Base-by-base conservation (phyloP, 176 grass and related monocot genomes). In the Ampelocalamus luodianensis region DNA sequence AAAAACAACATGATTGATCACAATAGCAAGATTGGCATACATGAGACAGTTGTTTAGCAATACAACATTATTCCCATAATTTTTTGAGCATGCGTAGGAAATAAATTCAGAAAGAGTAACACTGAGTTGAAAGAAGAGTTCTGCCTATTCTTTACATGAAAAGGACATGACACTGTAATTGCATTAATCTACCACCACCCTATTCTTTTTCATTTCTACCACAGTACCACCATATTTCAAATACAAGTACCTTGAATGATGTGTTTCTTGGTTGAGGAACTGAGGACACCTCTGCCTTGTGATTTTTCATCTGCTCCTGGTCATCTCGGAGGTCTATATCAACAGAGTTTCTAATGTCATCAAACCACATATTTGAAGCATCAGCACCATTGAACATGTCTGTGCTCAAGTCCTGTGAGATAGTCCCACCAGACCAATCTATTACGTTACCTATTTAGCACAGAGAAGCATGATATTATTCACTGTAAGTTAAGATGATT, bases 161-260 rank as follows among this genome's bases (percentile, higher is more conserved):
- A 67, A 17, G 10, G 23, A 24, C 13, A 22, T 12, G 15, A 43
- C 44, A 15, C n/a, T 79, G 45, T 73, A 66, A 72, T 45, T 69
- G 16, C 48, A 77, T 78, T 34, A 69, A 68, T 68, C 62, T 46
- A 56, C 22, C 16, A 54, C 49, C 23, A 65, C 5, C 7, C n/a
- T 12, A 15, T 61, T 89, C 5, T 29, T 43, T 63, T 79, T 14
- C 23, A 68, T 29, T 80, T 68, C 17, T 22, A 40, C 23, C 24
- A 65, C 3, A 78, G 16, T 23, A 68, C 13, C 37, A 76, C 15
- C 8, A 6, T 64, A 20, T 85, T 44, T 81, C n/a, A 53, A 72
- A 43, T 64, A 73, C 3, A 37, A 18, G 16, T 89, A 90, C 89
- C 89, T 90, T 87, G 76, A 90, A 90, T 74, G 84, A 87, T 51